Evolutionary conservation across 768 basidiomycete genomes (phyloP), one percentile per base, ranked within the genome.

Genomic region (Amylocystis lapponica): DNA sequence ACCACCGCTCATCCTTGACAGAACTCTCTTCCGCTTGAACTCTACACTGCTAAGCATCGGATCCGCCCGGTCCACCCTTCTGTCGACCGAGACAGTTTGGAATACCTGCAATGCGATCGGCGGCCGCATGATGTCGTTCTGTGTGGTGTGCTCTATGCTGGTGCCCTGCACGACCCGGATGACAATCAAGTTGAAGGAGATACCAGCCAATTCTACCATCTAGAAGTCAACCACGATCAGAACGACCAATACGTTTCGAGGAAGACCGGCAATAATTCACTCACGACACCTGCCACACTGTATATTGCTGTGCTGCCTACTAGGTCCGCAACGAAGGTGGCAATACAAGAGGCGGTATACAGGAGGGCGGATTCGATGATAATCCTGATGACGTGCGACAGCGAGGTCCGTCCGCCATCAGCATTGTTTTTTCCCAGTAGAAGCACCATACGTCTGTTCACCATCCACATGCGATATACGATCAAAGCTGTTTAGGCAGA

Each of bases 381-480:
- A 23, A 39, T 39, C 9, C 37, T 21, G 9, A 20, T 39, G 12
- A 26, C n/a, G n/a, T n/a, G n/a, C n/a, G n/a, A n/a, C n/a, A n/a
- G n/a, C n/a, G n/a, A n/a, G n/a, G n/a, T n/a, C n/a, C n/a, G n/a
- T n/a, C n/a, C n/a, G n/a, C n/a, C n/a, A n/a, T n/a, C n/a, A n/a
- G n/a, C n/a, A n/a, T n/a, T n/a, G n/a, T n/a, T n/a, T n/a, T n/a
- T n/a, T n/a, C n/a, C n/a, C 9, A 5, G 5, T 37, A 37, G 14
- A 7, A 21, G 32, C 14, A 13, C 5, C 7, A 33, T 33, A n/a
- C 5, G 9, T 14, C 12, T 19, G 30, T 9, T 41, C 19, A 33
- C 30, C 19, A n/a, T 20, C 40, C 40, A 41, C 9, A 41, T 41
- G 9, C 40, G 40, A 41, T 21, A 33, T 13, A 41, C 31, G 16